Base-by-base conservation (phyloP, 495 filamentous ascomycete species). In the Lasiosphaeria miniovina region DNA sequence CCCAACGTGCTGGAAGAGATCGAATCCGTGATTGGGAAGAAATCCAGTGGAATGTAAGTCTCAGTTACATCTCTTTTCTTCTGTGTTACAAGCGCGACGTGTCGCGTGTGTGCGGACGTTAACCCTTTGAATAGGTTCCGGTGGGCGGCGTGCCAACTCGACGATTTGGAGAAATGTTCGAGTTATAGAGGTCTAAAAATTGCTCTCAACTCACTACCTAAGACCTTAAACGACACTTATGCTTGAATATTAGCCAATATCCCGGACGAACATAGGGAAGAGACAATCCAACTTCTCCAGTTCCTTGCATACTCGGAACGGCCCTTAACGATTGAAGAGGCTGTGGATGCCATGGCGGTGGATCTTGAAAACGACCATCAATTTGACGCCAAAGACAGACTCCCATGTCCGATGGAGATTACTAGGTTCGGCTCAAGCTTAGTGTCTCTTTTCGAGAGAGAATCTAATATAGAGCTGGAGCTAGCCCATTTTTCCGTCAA, bases 401-500 rank as follows among this genome's bases (percentile, higher is more conserved):
- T 75, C 58, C 62, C 52, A 14, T 36, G 61, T 50, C 59, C 67
- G 3, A 17, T 55, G 40, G 70, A 73, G 46, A 65, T 73, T 15
- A 41, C 55, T 24, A 55, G 15, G 17, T 68, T 60, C 36, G 73
- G 71, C 33, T 66, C 67, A 11, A 68, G 64, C 54, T 52, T 72
- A 31, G 59, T 74, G 5, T 48, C 34, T 48, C 53, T 57, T 15
- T 36, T 55, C 40, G 59, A 54, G 57, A 59, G n/a, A 45, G 54
- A 49, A 49, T 15, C n/a, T n/a, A n/a, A n/a, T n/a, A n/a, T n/a
- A n/a, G n/a, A n/a, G 33, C 4, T 76, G 36, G 54, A 53, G 51
- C 59, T 79, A 10, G 75, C 73, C 15, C 76, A 79, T 59, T 73
- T 65, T 52, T 75, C 75, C 32, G 73, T 77, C 40, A 70, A 75